Evolutionary conservation across 78 protist genomes (phyloP).

Genomic region (Dictyostelium capitatum): DNA sequence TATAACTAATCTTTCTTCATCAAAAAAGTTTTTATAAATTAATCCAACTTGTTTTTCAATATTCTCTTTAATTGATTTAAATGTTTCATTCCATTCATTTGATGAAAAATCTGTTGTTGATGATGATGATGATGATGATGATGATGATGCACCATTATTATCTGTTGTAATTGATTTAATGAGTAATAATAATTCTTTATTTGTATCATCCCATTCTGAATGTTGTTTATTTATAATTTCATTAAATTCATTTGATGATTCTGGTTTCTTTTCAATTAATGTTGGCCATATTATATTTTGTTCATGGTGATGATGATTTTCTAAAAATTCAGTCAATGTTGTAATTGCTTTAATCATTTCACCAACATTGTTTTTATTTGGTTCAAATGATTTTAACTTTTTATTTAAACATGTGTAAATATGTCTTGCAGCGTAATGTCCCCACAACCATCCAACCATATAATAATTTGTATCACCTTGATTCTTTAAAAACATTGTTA

Average conservation of each 20-base stretch:
- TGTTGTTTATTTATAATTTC: constrained; percentile 1
- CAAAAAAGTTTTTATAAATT: constrained; percentile 4
- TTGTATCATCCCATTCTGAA: constrained; percentile 2
- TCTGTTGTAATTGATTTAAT: not conserved
- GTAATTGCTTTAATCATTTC: not conserved
- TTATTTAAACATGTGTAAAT: not conserved
- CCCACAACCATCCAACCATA: constrained; percentile 38
- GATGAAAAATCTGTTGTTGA: not conserved
- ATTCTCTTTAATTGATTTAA: not conserved
- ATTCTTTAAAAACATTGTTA: not conserved
- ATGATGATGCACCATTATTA: not conserved
- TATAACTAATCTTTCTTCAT: constrained; percentile 36
- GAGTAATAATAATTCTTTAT: not conserved
- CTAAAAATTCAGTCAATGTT: not conserved
- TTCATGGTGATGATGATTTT: constrained; percentile 49
- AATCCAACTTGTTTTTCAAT: not conserved
- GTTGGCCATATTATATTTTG: constrained; percentile 8
- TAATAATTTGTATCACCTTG: not conserved
- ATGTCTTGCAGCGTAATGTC: not conserved
- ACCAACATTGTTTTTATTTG: not conserved
- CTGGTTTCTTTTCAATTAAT: not conserved
- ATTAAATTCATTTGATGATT: not conserved
- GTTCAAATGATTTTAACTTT: not conserved
- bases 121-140: too few species aligned
- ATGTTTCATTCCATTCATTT: not conserved